Conservation (phyloP, 1,284 basidiomycete genomes). For the Leccinum glutinopallens region DNA sequence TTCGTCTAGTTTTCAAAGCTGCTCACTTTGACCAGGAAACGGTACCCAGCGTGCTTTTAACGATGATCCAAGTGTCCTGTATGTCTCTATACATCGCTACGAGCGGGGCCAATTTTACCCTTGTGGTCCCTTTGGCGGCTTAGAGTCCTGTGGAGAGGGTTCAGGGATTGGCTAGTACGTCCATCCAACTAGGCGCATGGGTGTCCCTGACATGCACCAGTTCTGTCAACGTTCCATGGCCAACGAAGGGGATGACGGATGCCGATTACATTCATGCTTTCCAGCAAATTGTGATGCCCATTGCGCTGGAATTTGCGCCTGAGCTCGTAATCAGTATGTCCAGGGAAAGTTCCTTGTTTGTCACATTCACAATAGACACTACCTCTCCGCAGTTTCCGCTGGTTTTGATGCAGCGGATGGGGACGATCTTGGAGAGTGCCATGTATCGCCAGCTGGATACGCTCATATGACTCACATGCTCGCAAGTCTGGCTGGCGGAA, state of each 20-base stretch:
- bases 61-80: constrained; percentile 89
- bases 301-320: constrained; percentile 94
- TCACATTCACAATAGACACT: constrained; percentile 9
- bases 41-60: constrained; percentile 96
- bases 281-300: constrained; percentile 95
- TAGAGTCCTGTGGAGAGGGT: constrained; percentile 86
- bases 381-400: constrained; percentile 74
- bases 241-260: constrained; percentile 85
- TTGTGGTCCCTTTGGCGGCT: constrained; percentile 84
- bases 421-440: constrained; percentile 89
- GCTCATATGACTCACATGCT: constrained; percentile 99
- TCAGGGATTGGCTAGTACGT: constrained; percentile 83
- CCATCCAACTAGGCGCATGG: constrained; percentile 8
- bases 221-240: constrained; percentile 97
- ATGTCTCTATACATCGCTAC: constrained; percentile 95
- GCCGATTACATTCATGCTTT: constrained; percentile 98
- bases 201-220: constrained; percentile 42
- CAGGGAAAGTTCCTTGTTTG: constrained; percentile 1
- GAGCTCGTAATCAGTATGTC: constrained; percentile 92
- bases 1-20: constrained; percentile 4
- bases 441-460: constrained; percentile 92
- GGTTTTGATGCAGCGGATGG: constrained; percentile 97
- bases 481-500: constrained; percentile 85
- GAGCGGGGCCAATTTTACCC: constrained; percentile 93
- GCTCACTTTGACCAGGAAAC: constrained; percentile 63